Evolutionary conservation across 768 basidiomycete genomes (phyloP).

Genomic region (Pholiota conissans): DNA sequence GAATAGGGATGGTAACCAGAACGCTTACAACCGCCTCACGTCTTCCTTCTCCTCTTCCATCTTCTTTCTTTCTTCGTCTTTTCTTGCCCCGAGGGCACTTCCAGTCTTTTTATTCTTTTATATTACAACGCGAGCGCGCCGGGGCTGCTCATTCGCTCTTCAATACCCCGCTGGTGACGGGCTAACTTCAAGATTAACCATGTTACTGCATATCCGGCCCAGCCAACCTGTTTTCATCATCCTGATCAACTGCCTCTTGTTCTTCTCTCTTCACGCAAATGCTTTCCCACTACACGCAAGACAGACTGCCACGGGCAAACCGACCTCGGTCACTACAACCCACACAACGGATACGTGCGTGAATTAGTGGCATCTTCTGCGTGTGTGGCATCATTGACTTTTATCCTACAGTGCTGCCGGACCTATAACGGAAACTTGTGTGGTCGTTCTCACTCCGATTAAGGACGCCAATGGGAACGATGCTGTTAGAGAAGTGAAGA

Average conservation of each 20-base stretch:
- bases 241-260: conserved; percentile 35
- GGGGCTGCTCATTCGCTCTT: conserved; percentile 30
- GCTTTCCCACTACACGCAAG: conserved; percentile 37
- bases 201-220: conserved; percentile 30
- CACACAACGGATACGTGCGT: conserved; percentile 49
- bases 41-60: conserved; percentile 20
- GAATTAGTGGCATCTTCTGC: neutral
- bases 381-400: conserved; percentile 14
- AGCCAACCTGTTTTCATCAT: conserved; percentile 19
- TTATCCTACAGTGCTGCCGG: conserved; percentile 44
- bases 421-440: conserved; percentile 56
- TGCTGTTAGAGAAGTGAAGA: conserved; percentile 51
- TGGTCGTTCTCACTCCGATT: conserved; percentile 55
- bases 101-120: conserved; percentile 39
- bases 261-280: conserved; percentile 30
- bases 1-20: conserved; percentile 11
- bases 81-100: conserved; percentile 45
- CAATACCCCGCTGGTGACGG: conserved; percentile 55
- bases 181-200: conserved; percentile 36
- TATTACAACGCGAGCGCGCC: conserved; percentile 23
- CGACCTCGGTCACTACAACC: conserved; percentile 43
- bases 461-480: conserved; percentile 48
- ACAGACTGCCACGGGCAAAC: conserved; percentile 28
- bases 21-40: conserved; percentile 13
- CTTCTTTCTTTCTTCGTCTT: conserved; percentile 24